Base-by-base conservation (phyloP, 2,329 filamentous ascomycete genomes). In the Botrytis hyacinthi region DNA sequence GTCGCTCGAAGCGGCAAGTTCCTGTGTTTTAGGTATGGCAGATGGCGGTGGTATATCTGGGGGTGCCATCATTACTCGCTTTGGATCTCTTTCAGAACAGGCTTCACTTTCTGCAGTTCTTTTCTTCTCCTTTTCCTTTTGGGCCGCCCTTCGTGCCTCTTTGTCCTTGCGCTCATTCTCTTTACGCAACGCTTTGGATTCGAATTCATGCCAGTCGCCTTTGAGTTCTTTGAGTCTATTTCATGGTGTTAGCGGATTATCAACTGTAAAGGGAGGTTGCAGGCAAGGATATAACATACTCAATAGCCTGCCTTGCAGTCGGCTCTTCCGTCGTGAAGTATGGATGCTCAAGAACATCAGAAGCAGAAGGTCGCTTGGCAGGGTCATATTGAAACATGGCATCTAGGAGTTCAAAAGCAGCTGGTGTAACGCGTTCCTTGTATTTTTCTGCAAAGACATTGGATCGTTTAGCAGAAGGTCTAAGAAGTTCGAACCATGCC, bases 191-290 rank as follows among this genome's bases (percentile, higher is more conserved):
- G 94, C 95, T 84, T 99, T 99, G 73, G 94, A 97, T 84, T 99
- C 96, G 79, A 98, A 97, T 81, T 99, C 96, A 81, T 99, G 96
- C 96, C 96, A 99, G 79, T 99, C 96, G 35, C 96, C 96, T 78
- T 96, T 90, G 44, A 99, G 87, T 67, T 91, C 86, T 74, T 91
- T 90, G 68, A 99, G 87, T 79, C 92, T 74, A 54, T 48, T 71
- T 68, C 63, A 32, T 18, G 40, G 44, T 70, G 80, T 85, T 79
- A 75, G 54, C 26, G 57, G 69, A n/a, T 67, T 9, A 51, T 61
- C 10, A 51, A 18, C 40, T 71, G 26, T 29, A 61, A 66, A 54
- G 66, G 59, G 26, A 32, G 22, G 35, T 22, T 16, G 29, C 1
- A 35, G 7, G 70, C 22, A 44, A 62, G 71, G 65, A 62, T 59